Conservation (phyloP, 192 early-diverging fungal species). For the Coemansia aciculifera region DNA sequence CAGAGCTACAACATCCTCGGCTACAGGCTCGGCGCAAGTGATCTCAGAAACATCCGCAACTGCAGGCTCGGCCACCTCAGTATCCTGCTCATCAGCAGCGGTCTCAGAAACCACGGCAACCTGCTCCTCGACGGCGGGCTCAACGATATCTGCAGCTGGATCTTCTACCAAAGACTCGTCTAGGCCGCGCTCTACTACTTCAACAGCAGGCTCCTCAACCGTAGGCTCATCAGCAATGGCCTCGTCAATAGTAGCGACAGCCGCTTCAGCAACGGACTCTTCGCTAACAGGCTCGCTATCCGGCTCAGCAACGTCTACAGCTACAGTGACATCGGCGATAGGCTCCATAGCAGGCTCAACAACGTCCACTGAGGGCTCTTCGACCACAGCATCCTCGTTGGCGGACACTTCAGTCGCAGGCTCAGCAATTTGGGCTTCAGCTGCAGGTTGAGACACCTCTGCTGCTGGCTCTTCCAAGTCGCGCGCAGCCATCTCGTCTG, state of each 20-base stretch:
- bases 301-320: no score
- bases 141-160: background rate
- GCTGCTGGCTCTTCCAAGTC: background rate
- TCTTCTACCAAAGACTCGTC: background rate
- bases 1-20: background rate
- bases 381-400: no score
- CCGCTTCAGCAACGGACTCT: background rate
- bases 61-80: background rate
- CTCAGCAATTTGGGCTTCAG: no score
- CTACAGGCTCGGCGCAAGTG: background rate
- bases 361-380: no score
- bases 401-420: no score
- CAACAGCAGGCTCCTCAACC: slow-evolving; percentile 2
- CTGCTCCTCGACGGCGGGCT: background rate
- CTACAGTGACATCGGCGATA: no score
- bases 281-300: background rate
- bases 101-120: background rate
- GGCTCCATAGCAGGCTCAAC: no score
- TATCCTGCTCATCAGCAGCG: background rate
- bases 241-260: background rate
- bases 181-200: background rate
- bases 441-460: no score
- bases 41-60: background rate
- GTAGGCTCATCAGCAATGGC: background rate
- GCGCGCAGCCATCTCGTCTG: background rate